These are phyloP conservation scores for Metschnikowia chrysomelidarum DNA, from an alignment of 805 yeast species.

Conservation along the genomic window DNA sequence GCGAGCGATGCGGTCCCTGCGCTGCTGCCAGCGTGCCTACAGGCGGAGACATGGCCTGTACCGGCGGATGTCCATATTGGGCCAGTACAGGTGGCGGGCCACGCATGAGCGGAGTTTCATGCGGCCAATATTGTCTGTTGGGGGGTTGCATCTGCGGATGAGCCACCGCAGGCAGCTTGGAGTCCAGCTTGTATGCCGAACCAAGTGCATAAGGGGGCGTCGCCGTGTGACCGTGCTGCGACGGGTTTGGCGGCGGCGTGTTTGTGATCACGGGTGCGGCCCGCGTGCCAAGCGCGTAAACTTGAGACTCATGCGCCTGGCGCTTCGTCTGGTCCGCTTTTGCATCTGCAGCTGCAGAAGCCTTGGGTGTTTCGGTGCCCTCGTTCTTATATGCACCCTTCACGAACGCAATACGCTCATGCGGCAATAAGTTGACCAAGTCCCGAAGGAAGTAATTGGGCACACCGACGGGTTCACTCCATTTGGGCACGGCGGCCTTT, in stretches of 20 bases:
- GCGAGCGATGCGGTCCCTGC: slow-evolving; percentile 18
- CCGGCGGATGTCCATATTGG: slow-evolving; percentile 16
- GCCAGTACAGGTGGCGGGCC: slow-evolving; percentile 17
- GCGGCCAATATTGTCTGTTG: slow-evolving; percentile 27
- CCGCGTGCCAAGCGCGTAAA: no score
- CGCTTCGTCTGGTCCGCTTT: slow-evolving; percentile 7
- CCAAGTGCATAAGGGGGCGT: slow-evolving; percentile 8
- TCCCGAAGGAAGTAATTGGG: slow-evolving; percentile 43
- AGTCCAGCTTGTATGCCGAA: slow-evolving; percentile 15
- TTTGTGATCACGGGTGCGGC: slow-evolving; percentile 1
- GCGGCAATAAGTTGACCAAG: slow-evolving; percentile 41
- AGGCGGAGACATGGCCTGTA: slow-evolving; percentile 18
- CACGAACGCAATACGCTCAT: slow-evolving; percentile 39
- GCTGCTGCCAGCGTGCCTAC: slow-evolving; percentile 7
- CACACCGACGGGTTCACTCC: slow-evolving; percentile 48
- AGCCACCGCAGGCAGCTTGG: slow-evolving; percentile 19
- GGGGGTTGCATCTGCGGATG: slow-evolving; percentile 28
- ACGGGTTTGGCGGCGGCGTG: slow-evolving; percentile 11
- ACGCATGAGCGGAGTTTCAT: slow-evolving; percentile 14
- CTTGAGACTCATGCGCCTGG: slow-evolving; percentile 2
- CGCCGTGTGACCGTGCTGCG: slow-evolving; percentile 9
- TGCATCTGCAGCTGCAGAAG: slow-evolving; percentile 5
- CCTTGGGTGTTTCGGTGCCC: slow-evolving; percentile 1
- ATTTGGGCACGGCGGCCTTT: slow-evolving; percentile 44
- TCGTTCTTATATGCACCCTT: slow-evolving; percentile 24